Evolutionary conservation across 768 basidiomycete genomes (phyloP), one percentile per base, ranked within the genome.

Genomic region (Clitopilus hobsonii): DNA sequence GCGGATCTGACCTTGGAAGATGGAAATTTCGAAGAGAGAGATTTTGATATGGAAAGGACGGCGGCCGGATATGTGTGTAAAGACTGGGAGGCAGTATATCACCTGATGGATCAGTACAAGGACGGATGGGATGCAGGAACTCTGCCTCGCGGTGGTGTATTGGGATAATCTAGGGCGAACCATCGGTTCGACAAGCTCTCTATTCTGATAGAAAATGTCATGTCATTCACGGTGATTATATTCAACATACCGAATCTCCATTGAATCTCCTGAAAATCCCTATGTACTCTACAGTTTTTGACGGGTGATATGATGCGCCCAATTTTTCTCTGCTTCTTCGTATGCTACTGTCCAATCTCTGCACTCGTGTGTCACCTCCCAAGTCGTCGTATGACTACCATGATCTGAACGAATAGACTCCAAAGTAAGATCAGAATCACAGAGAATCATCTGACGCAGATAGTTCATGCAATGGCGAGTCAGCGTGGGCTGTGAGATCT

Each of bases 381-480:
- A 61, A n/a, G 54, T 48, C 2, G 59, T 51, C 18, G 26, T 38
- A 3, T 62, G 36, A 10, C 20, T 57, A 13, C 56, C 62, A 11
- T 45, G 28, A 26, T 51, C 36, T 30, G 60, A 48, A n/a, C 55
- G 47, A 14, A 59, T 56, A 5, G 62, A 58, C 27, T 65, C 64
- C 1, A 63, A 48, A 3, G 57, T 49, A 13, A 64, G 32, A 41
- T 67, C 61, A 5, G 68, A 60, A 2, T 56, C 56, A 49, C 71
- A 74, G 38, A 73, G 57, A 11, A 70, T 29, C 0, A 63, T 66
- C 47, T 72, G 69, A 1, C 69, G 65, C 16, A 73, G 56, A 58
- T 71, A 73, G 29, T 63, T 65, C 23, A 73, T 49, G 57, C 72
- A 74, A 38, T 74, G 72, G 0, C 60, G 61, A 26, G 27, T 18